Base-by-base conservation (phyloP, 2,329 filamentous ascomycete species). In the Dothistroma septosporum region DNA sequence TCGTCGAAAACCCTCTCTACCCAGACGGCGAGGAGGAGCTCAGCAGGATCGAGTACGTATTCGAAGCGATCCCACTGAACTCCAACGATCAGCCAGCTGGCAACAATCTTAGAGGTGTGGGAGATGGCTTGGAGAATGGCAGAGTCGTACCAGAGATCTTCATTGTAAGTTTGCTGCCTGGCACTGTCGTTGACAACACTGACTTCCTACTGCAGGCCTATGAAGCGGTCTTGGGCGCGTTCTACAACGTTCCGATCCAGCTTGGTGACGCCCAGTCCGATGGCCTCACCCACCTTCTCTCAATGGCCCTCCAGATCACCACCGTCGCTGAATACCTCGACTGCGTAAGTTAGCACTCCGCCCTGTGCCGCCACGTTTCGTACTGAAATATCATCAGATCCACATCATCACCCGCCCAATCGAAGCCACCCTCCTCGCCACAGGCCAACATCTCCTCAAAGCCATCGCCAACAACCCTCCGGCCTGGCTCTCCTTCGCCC, bases 261-360 rank as follows among this genome's bases (percentile, higher is more conserved):
- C 72, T 82, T 46, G 75, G 76, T 57, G 73, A 78, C 61, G 67
- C 68, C 4, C 68, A 69, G 55, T 71, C 76, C 58, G 68, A 71
- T 7, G 66, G 65, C 41, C 75, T 83, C 58, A 65, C 66, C 8
- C 62, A 69, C 8, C 71, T 79, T 0, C 72, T 82, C n/a, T 59
- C 66, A 1, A 75, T 76, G 49, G 76, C 76, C 21, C 68, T 77
- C 33, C 71, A 73, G 4, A 70, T 83, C 9, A 70, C 79, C 50
- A 70, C 77, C 14, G 76, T 80, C 12, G 78, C 79, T 1, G 79
- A 82, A 59, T 77, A 78, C 50, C 75, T 83, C 4, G 72, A 76
- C 16, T 77, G 78, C 44, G 73, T 76, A 16, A 59, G 70, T 66
- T 0, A 9, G 10, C 28, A 35, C 21, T 19, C 32, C 22, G 22